phyloP scores from a whole-genome alignment of 2,329 filamentous ascomycete genomes.

The Lomentospora prolificans region DNA sequence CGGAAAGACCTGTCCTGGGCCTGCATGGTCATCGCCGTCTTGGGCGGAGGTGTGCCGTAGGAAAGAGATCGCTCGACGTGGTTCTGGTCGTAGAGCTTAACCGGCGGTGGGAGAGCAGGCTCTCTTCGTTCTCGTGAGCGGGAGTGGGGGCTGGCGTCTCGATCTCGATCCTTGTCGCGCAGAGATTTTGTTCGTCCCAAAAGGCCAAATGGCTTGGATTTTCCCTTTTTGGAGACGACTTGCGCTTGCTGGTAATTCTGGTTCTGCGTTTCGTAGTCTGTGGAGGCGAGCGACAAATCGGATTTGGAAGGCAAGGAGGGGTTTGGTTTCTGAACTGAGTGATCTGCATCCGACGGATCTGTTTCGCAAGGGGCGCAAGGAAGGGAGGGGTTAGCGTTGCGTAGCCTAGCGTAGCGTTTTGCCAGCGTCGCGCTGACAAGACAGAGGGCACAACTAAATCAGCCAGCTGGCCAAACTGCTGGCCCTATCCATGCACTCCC shows the following conservation, averaged over 20 bases:
- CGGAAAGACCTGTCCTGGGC: conserved; percentile 55
- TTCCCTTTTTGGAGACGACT: conserved; percentile 31
- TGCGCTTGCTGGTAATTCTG: conserved; percentile 8
- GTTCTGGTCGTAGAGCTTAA: conserved; percentile 3
- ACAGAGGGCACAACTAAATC: conserved; percentile 5
- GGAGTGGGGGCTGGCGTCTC: not conserved
- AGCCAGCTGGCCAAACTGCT: too few species aligned
- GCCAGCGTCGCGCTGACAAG: not conserved
- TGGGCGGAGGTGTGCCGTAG: conserved; percentile 3
- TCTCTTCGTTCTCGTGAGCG: conserved; percentile 2
- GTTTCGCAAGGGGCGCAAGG: conserved; percentile 12
- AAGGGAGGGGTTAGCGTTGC: conserved; percentile 12
- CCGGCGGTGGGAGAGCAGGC: not conserved
- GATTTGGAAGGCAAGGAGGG: conserved; percentile 37
- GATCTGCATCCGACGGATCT: conserved; percentile 22
- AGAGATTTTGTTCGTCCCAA: conserved; percentile 42
- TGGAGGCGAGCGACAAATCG: conserved; percentile 40
- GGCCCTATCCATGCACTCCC: too few species aligned
- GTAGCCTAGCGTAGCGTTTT: not conserved
- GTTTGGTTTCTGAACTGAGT: conserved; percentile 27
- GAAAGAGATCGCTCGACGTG: conserved; percentile 11
- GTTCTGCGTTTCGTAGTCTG: conserved; percentile 30
- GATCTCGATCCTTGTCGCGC: conserved; percentile 36
- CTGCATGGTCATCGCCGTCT: conserved; percentile 27
- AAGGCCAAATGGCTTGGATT: conserved; percentile 45